A percentile compares a stretch with the other conserved stretches of the same genome.
Conservation (phyloP, 768 basidiomycete species). For the Boletus tomentosulus region DNA sequence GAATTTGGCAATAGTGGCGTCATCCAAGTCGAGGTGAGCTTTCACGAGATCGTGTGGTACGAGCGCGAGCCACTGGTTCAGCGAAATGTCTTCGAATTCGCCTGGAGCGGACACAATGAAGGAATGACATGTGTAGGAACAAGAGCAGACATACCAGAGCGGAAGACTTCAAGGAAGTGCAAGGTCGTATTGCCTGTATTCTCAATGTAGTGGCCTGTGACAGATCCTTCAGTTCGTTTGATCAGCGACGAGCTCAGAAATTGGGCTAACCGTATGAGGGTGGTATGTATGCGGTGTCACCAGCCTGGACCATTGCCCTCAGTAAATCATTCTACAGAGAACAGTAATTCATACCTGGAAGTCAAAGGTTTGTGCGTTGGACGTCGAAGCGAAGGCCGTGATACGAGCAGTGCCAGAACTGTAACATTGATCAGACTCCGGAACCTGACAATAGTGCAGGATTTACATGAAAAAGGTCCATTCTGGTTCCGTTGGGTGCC, state of each 20-base stretch:
- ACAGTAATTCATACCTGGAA: conserved; percentile 33
- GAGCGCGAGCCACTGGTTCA: conserved; percentile 60
- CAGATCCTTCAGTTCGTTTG: neutral
- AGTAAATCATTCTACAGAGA: neutral
- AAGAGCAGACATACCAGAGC: conserved; percentile 35
- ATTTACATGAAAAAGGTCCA: conserved; percentile 42
- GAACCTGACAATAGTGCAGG: neutral
- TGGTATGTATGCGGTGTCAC: conserved; percentile 26
- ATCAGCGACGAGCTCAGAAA: neutral
- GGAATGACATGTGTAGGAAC: too few relatives aligned
- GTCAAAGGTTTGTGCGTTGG: conserved; percentile 41
- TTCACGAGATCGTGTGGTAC: conserved; percentile 57
- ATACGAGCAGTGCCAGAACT: conserved; percentile 41
- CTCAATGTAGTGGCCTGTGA: conserved; percentile 62
- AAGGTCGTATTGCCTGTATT: conserved; percentile 60
- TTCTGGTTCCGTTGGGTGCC: conserved; percentile 50
- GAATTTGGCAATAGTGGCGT: conserved; percentile 45
- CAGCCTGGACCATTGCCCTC: conserved; percentile 22
- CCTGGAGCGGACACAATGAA: conserved; percentile 26
- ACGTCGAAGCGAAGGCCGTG: conserved; percentile 38
- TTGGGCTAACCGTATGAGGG: conserved; percentile 21
- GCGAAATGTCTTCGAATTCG: conserved; percentile 51
- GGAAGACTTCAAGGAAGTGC: conserved; percentile 60
- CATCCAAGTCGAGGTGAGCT: conserved; percentile 54
- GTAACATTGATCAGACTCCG: neutral